Base-by-base conservation (phyloP, 371 early-diverging fungal species). In the Circinella minor region DNA sequence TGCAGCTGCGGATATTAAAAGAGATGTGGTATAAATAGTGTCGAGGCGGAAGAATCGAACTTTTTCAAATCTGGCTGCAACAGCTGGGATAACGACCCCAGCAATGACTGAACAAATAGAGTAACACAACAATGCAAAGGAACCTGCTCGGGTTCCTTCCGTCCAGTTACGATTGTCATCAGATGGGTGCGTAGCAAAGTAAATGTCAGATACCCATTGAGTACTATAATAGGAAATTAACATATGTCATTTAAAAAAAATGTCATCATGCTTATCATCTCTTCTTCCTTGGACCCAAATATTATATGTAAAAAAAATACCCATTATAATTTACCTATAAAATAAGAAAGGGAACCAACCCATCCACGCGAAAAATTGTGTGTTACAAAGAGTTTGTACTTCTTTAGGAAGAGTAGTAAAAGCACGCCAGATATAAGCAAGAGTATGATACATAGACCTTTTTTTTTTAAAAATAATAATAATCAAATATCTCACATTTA, bases 311-410 rank as follows among this genome's bases (percentile, higher is more conserved):
- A 27, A 27, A 27, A 27, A n/a, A n/a, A n/a, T n/a, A 1, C 47
- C 47, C 47, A 15, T 47, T 51, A 51, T 15, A 13, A 51, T 51
- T 36, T 75, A 75, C 66, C 78, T 77, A 66, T 83, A 85, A 57
- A 85, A 83, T 20, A 85, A 63, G 69, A 85, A 83, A 5, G 92
- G 90, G 72, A 93, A 93, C 89, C 91, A 90, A 11, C 88, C 92
- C 77, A 91, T 75, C 91, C 91, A 93, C 6, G 87, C 85, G 70
- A 87, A 89, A 68, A 93, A 87, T 67, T 93, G 93, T 3, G 88
- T 84, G 63, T 87, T 85, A 72, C 91, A 91, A 20, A 93, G 79
- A 64, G 76, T 61, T 57, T 86, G 86, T 0, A 92, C 71, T 4
- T 86, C 76, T 3, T 37, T 65, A 0, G 92, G 90, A 18, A 91